Evolutionary conservation across 2,329 filamentous ascomycete genomes (phyloP).

Genomic region (Aquanectria penicillioides): DNA sequence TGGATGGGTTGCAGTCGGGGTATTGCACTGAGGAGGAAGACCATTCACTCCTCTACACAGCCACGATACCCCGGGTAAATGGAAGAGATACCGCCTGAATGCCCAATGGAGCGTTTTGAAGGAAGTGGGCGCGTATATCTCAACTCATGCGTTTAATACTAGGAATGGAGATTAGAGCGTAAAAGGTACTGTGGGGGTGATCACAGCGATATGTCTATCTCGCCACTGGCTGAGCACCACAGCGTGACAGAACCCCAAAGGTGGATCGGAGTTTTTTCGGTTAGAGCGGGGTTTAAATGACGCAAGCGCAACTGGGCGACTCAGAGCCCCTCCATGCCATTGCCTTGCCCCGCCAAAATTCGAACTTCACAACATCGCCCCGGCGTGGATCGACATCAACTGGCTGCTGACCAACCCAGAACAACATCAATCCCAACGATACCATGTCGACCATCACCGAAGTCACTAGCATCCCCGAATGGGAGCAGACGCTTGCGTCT

Average conservation of each 20-base stretch:
- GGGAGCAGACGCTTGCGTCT: slow-evolving; percentile 73
- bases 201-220: too few species aligned
- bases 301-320: slow-evolving; percentile 33
- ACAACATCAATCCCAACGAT: slow-evolving; percentile 3
- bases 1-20: too few species aligned
- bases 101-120: too few species aligned
- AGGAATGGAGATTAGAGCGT: too few species aligned
- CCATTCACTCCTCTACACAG: too few species aligned
- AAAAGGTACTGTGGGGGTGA: background rate
- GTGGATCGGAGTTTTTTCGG: background rate
- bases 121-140: too few species aligned
- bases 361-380: slow-evolving; percentile 28
- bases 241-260: background rate
- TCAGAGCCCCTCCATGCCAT: slow-evolving; percentile 31
- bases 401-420: slow-evolving; percentile 18
- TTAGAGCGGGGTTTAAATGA: slow-evolving; percentile 36
- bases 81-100: too few species aligned
- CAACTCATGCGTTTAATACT: too few species aligned
- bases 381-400: slow-evolving; percentile 28
- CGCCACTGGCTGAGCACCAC: background rate
- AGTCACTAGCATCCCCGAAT: slow-evolving; percentile 78
- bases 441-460: slow-evolving; percentile 82
- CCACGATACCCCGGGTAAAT: too few species aligned
- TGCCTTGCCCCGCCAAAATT: slow-evolving; percentile 41
- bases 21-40: too few species aligned